Base-by-base conservation (phyloP, 2,329 filamentous ascomycete species). In the Sarocladiaceae sp. region DNA sequence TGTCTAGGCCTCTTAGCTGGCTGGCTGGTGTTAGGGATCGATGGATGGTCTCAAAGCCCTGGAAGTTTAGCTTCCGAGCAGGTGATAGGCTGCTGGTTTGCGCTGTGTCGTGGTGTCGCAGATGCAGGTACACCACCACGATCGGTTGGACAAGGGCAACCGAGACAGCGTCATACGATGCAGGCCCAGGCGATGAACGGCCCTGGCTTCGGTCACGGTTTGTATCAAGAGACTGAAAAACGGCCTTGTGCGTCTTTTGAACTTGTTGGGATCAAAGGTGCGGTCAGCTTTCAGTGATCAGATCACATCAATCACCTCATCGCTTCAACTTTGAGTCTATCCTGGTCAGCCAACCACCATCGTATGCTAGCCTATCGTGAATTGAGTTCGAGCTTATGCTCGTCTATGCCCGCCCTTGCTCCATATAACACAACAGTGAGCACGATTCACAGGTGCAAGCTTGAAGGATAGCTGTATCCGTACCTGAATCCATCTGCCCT, bases 361-460 rank as follows among this genome's bases (percentile, higher is more conserved):
- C 18, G 33, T n/a, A 36, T n/a, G 33, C 7, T 36, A 40, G 12
- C 40, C 22, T 44, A 44, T 44, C 40, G 20, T 48, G 44, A 20
- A 48, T 48, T 48, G 44, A 48, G 44, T 48, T 48, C 44, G 33
- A 48, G 44, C 44, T 48, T 48, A 48, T 28, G 40, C 26, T 29
- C 28, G 44, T 26, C 40, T 26, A 25, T 44, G 4, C 6, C 40
- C 12, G 17, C 40, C 40, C 40, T 44, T 10, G 23, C 40, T 23
- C 40, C 40, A 28, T 44, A n/a, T 12, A 12, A n/a, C 18, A 17
- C 35, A 10, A 12, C 11, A 37, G 35, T 17, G n/a, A 17, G 35
- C 18, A n/a, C n/a, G n/a, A n/a, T n/a, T n/a, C n/a, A n/a, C n/a
- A n/a, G n/a, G n/a, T n/a, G n/a, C n/a, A n/a, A n/a, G n/a, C n/a